These are phyloP conservation scores for Penicillium desertorum DNA, from an alignment of 495 filamentous ascomycete species.

Conservation along the genomic window DNA sequence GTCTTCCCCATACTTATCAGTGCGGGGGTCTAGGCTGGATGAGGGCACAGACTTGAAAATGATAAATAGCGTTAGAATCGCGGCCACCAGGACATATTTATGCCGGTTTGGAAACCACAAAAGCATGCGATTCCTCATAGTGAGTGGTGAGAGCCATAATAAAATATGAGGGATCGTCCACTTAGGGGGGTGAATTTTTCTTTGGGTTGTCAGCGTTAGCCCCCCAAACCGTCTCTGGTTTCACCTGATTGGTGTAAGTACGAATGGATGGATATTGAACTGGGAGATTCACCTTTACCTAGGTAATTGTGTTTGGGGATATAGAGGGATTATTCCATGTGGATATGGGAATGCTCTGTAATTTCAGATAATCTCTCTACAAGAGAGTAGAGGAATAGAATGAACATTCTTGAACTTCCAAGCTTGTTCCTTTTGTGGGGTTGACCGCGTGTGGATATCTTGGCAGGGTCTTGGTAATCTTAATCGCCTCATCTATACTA, in stretches of 20 bases:
- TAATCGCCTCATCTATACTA: no score
- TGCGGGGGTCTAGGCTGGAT: slow-evolving; percentile 2
- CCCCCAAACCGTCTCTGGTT: background rate
- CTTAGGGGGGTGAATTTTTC: background rate
- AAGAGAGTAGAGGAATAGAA: no score
- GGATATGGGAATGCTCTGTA: background rate
- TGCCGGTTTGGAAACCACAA: slow-evolving; percentile 5
- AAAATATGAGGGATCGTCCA: background rate
- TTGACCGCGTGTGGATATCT: no score
- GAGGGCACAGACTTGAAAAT: slow-evolving; percentile 13
- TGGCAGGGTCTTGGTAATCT: no score
- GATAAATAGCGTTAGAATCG: slow-evolving; percentile 10
- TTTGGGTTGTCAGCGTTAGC: background rate
- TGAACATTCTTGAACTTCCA: no score
- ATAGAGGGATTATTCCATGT: background rate
- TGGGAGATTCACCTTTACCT: background rate
- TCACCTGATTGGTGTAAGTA: background rate
- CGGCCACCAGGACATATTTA: slow-evolving; percentile 13
- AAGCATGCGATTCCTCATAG: slow-evolving; percentile 15
- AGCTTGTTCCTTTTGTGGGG: no score
- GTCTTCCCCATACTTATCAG: slow-evolving; percentile 6
- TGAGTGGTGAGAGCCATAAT: slow-evolving; percentile 2
- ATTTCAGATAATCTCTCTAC: background rate
- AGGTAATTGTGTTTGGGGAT: background rate
- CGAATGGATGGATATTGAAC: background rate